A percentile compares a stretch with the other conserved stretches of the same genome.
phyloP scores from a whole-genome alignment of 257 asterid species.

The Plantago major region DNA sequence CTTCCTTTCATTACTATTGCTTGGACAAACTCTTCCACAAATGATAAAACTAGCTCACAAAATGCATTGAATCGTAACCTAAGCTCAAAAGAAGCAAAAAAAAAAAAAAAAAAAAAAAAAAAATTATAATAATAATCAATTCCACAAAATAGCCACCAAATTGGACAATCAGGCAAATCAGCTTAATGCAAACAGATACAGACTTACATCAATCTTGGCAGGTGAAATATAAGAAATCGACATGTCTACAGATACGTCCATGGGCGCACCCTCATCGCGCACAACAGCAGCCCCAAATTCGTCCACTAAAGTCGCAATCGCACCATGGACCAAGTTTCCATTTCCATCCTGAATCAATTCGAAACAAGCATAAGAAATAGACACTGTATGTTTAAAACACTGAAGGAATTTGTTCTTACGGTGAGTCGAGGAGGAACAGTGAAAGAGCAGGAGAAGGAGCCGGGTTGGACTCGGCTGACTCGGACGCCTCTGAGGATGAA shows the following conservation, averaged over 20 bases:
- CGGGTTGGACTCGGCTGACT: constrained; percentile 53
- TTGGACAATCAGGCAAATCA: neutral
- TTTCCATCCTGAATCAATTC: constrained; percentile 40
- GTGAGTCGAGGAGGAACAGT: constrained; percentile 76
- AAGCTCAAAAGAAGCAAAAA: no score
- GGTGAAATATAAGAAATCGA: constrained; percentile 55
- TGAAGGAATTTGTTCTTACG: constrained; percentile 29
- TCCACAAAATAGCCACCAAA: neutral
- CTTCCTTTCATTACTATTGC: no score
- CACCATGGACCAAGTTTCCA: constrained; percentile 58
- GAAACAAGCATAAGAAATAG: neutral
- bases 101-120: neutral
- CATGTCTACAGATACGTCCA: constrained; percentile 74
- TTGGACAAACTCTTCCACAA: no score
- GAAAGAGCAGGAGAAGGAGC: constrained; percentile 51
- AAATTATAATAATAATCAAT: neutral
- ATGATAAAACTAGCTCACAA: no score
- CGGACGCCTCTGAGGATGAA: constrained; percentile 54
- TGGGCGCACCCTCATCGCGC: constrained; percentile 43
- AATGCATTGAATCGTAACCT: no score
- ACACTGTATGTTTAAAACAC: neutral
- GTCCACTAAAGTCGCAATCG: constrained; percentile 60
- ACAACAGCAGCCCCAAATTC: constrained; percentile 64
- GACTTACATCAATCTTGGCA: constrained; percentile 61
- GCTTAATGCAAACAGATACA: neutral